phyloP scores from a whole-genome alignment of 352 stramenopile species.

The Phytophthora niederhauseri region DNA sequence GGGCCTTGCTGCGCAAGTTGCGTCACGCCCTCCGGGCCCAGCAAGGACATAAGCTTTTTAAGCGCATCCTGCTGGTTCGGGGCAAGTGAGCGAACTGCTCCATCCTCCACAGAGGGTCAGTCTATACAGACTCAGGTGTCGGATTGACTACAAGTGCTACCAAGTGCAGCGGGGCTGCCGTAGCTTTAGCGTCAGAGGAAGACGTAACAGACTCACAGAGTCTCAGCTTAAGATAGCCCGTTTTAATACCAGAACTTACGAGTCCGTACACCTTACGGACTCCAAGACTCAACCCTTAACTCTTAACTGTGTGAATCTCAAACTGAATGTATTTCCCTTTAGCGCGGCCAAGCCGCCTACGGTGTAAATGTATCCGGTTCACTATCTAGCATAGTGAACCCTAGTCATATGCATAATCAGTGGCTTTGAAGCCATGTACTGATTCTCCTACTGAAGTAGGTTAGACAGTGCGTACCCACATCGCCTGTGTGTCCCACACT shows the following conservation, averaged over 20 bases:
- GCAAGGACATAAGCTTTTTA: background rate
- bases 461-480: too few species aligned
- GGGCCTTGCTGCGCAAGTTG: constrained; percentile 2
- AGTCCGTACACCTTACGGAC: background rate
- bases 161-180: background rate
- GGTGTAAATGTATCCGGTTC: too few species aligned
- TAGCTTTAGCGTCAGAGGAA: background rate
- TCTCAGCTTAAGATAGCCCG: background rate
- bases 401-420: too few species aligned
- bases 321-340: too few species aligned
- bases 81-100: background rate
- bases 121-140: background rate
- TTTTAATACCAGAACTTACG: background rate
- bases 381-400: too few species aligned
- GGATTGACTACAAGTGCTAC: constrained; percentile 4
- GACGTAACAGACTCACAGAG: background rate
- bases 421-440: too few species aligned
- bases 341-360: too few species aligned
- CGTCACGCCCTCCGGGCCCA: background rate
- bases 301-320: too few species aligned
- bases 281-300: too few species aligned
- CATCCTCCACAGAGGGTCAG: background rate
- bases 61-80: background rate
- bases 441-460: too few species aligned
- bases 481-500: too few species aligned